Evolutionary conservation across 192 early-diverging fungal species (phyloP), one percentile per base, ranked within the genome.

Genomic region (Podila verticillata): DNA sequence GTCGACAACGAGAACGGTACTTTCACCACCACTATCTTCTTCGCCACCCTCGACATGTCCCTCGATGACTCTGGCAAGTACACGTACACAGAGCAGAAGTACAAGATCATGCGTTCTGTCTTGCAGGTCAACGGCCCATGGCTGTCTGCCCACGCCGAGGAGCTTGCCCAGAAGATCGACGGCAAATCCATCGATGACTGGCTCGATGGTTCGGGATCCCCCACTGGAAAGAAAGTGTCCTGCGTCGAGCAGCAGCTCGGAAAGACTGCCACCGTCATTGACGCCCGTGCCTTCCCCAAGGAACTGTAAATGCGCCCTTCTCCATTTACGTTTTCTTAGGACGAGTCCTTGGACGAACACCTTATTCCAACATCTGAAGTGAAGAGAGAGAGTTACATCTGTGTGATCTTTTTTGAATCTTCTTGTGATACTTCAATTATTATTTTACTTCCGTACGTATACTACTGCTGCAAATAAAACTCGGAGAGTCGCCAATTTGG

Each of bases 21-120:
- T 6, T 34, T 34, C 32, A 20, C 17, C 35, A 39, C 31, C 61
- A 62, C 61, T 22, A 62, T 62, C 34, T 62, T 62, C 61, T 62
- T 22, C 34, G 35, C 61, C 15, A 44, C 35, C 36, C 35, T 62
- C 9, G 61, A 62, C 32, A 62, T 62, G 61, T 17, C 15, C 12
- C 2, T 34, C 12, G 34, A 44, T 15, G 10, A 20, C 12, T 22
- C 17, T 5, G 61, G 61, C 61, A 62, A 62, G 35, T 22, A 62
- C 19, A 36, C 31, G 12, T 62, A 62, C 35, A 39, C 17, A 17
- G 19, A n/a, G 20, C 61, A 62, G 32, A 44, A 15, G 7, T 62
- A 62, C 34, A 15, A 22, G 6, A 39, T 62, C 19, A 34, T 24
- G 19, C 61, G 61, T 7, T 34, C 61, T 15, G 61, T 62, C 30